These are phyloP conservation scores for Acanthochlamys bracteata DNA, from an alignment of 106 monocot species.

Conservation along the genomic window DNA sequence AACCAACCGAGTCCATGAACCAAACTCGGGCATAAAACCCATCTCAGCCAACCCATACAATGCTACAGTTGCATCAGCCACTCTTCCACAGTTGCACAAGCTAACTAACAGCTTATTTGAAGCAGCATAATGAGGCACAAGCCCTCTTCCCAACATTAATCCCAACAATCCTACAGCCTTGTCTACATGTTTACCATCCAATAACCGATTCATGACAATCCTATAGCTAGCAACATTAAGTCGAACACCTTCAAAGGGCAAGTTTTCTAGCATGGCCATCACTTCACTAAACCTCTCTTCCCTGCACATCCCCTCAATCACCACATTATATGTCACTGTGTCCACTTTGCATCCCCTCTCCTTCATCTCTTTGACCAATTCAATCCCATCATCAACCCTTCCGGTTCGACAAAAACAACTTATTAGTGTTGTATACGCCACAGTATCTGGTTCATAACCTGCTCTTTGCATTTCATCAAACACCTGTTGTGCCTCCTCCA, in stretches of 20 bases:
- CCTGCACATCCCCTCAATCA: constrained; percentile 67
- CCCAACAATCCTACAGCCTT: constrained; percentile 49
- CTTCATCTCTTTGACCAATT: constrained; percentile 61
- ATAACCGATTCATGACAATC: constrained; percentile 72
- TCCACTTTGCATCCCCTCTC: constrained; percentile 46
- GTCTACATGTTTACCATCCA: constrained; percentile 40
- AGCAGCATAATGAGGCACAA: constrained; percentile 70
- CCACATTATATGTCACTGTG: constrained; percentile 49
- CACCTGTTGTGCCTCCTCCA: constrained; percentile 47
- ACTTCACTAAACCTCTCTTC: constrained; percentile 52
- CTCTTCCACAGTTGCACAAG: constrained; percentile 50
- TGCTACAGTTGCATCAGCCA: constrained; percentile 53
- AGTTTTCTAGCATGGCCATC: constrained; percentile 42
- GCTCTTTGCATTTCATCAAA: constrained; percentile 56
- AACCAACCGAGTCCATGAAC: constrained; percentile 46
- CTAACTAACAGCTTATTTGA: constrained; percentile 65
- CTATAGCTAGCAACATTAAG: constrained; percentile 79
- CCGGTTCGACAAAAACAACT: constrained; percentile 47
- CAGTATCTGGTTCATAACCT: constrained; percentile 41
- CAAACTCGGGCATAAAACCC: constrained; percentile 57
- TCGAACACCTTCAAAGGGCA: constrained; percentile 39
- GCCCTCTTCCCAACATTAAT: constrained; percentile 58
- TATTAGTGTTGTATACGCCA: constrained; percentile 64
- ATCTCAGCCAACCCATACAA: constrained; percentile 51
- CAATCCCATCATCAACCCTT: constrained; percentile 57